Evolutionary conservation across 1,284 basidiomycete genomes (phyloP).

Genomic region (Ceratobasidium sp.): DNA sequence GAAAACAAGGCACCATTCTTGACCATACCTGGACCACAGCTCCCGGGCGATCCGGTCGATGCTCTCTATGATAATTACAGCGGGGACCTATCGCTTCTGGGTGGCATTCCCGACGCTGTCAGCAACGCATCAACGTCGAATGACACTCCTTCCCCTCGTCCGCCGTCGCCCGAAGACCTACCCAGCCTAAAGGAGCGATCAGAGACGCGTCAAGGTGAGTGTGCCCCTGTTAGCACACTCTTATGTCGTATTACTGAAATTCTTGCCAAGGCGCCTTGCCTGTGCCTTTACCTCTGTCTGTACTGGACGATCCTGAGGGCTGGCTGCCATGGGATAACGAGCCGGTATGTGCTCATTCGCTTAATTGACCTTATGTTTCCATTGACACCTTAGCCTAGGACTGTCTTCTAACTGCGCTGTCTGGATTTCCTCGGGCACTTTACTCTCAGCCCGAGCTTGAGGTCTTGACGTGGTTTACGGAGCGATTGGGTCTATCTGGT

Average conservation of each 20-base stretch:
- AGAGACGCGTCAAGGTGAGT: too few species aligned
- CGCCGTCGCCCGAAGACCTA: neutral
- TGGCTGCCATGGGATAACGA: slow-evolving; percentile 1
- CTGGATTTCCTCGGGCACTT: neutral
- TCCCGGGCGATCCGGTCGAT: neutral
- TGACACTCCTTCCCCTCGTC: too few species aligned
- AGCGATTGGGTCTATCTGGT: neutral
- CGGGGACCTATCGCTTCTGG: neutral
- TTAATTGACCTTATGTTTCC: neutral
- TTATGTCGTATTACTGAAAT: too few species aligned
- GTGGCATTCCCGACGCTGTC: neutral
- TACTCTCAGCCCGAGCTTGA: neutral
- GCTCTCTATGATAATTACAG: neutral
- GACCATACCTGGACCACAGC: neutral
- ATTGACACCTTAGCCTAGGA: neutral
- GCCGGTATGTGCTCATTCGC: neutral
- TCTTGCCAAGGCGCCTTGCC: too few species aligned
- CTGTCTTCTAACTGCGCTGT: neutral
- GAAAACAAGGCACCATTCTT: neutral
- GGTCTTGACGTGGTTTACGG: neutral
- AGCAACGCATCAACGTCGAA: neutral
- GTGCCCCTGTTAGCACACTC: too few species aligned
- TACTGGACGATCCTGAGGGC: neutral
- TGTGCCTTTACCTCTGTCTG: too few species aligned
- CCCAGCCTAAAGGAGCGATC: too few species aligned